A percentile compares a stretch with the other conserved stretches of the same genome.
These are phyloP conservation scores for Leishmania major DNA, from an alignment of 208 protist genomes.

Conservation along the genomic window DNA sequence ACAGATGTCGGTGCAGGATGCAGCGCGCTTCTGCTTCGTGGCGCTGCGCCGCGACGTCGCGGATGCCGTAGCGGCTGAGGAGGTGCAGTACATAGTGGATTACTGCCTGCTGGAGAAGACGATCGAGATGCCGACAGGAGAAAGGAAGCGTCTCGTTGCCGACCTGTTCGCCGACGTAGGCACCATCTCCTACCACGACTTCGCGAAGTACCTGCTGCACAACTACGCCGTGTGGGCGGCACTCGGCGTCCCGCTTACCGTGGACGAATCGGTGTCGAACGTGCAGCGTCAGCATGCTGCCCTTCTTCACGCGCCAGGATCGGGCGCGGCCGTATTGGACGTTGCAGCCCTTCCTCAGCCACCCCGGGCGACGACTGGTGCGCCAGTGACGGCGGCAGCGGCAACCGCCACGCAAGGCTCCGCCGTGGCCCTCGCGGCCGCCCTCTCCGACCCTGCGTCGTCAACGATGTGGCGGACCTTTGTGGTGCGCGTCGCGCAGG, in stretches of 20 bases:
- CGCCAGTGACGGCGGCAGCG: conserved; percentile 2
- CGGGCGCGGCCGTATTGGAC: conserved; percentile 7
- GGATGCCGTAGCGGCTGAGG: conserved; percentile 68
- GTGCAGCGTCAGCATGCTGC: conserved; percentile 47
- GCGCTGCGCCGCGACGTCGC: conserved; percentile 79
- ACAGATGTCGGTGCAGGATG: conserved; percentile 53
- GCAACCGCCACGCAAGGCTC: conserved; percentile 8
- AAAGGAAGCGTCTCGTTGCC: conserved; percentile 61
- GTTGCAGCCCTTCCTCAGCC: conserved; percentile 8
- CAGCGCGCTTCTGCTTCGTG: conserved; percentile 85
- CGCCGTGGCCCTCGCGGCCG: background rate
- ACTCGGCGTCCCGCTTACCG: conserved; percentile 70
- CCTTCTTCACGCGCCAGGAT: conserved; percentile 14
- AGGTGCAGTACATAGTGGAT: conserved; percentile 77
- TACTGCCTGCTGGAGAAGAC: conserved; percentile 75
- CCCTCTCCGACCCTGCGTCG: background rate
- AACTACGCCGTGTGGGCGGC: conserved; percentile 84
- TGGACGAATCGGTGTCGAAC: conserved; percentile 31
- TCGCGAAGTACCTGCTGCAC: conserved; percentile 60
- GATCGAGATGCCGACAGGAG: conserved; percentile 70
- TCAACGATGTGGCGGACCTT: conserved; percentile 37
- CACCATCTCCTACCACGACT: conserved; percentile 72
- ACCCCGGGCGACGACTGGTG: background rate
- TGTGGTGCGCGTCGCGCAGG: conserved; percentile 56
- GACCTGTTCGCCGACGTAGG: conserved; percentile 63